phyloP scores from a whole-genome alignment of 2,329 filamentous ascomycete species.

The Aspergillus nomiae region DNA sequence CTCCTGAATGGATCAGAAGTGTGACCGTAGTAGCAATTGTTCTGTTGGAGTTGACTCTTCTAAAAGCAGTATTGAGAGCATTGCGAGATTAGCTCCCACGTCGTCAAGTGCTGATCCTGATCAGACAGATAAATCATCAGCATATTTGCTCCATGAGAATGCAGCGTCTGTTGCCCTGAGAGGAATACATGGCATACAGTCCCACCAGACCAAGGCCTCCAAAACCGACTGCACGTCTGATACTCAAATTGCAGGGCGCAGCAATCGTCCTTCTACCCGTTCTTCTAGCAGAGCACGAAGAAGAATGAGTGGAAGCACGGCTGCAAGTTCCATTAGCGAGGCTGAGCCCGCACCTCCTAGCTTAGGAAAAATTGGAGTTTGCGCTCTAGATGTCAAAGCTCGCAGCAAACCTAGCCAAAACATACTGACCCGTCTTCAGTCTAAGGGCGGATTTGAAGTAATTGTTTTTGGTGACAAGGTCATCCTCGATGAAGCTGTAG shows the following conservation, averaged over 20 bases:
- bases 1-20: neutral
- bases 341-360: constrained; percentile 51
- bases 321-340: constrained; percentile 74
- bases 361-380: constrained; percentile 80
- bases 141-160: constrained; percentile 20
- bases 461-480: constrained; percentile 99
- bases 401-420: constrained; percentile 96
- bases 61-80: constrained; percentile 9
- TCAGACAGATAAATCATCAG: constrained; percentile 17
- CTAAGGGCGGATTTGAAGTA: constrained; percentile 91
- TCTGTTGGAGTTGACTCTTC: neutral
- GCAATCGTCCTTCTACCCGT: constrained; percentile 37
- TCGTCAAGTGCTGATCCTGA: constrained; percentile 10
- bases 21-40: neutral
- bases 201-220: constrained; percentile 18
- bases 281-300: constrained; percentile 72
- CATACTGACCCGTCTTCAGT: constrained; percentile 88
- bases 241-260: constrained; percentile 37
- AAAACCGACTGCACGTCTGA: constrained; percentile 28
- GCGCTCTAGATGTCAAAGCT: constrained; percentile 92
- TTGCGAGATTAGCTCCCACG: constrained; percentile 4
- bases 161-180: constrained; percentile 19
- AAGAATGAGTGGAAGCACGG: constrained; percentile 78
- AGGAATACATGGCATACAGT: constrained; percentile 10
- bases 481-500: constrained; percentile 92